Evolutionary conservation across 257 asterid species (phyloP).

Genomic region (Rubia yunnanensis): DNA sequence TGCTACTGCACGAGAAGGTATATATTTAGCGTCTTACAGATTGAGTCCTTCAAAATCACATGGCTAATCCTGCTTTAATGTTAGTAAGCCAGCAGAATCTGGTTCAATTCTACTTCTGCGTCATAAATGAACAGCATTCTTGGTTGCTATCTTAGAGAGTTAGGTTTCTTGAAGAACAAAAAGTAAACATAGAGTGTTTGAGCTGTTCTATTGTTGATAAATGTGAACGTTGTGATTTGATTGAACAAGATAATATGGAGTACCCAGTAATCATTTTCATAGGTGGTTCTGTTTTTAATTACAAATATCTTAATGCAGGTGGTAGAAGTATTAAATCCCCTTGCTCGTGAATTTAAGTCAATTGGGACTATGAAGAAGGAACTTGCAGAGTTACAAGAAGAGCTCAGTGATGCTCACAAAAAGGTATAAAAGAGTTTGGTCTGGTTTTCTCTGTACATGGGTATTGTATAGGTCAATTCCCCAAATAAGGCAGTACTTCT

Average conservation of each 20-base stretch:
- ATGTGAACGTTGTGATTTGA: background rate
- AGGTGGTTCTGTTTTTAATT: background rate
- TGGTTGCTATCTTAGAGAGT: background rate
- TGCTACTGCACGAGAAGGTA: conserved; percentile 96
- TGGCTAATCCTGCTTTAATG: background rate
- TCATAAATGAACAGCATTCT: background rate
- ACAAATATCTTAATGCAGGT: conserved; percentile 32
- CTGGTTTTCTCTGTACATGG: background rate
- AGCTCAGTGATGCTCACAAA: conserved; percentile 64
- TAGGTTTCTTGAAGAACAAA: background rate
- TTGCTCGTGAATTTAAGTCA: conserved; percentile 93
- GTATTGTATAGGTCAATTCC: background rate
- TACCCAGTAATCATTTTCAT: background rate
- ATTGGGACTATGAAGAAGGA: conserved; percentile 83
- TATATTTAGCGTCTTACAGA: background rate
- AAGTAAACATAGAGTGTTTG: background rate
- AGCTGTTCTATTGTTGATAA: background rate
- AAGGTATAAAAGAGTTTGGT: conserved; percentile 36
- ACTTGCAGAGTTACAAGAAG: conserved; percentile 80
- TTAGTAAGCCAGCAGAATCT: background rate
- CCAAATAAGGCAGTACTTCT: background rate
- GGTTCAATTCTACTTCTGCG: background rate
- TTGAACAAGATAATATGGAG: background rate
- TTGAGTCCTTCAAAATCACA: background rate
- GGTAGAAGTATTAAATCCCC: conserved; percentile 89